Evolutionary conservation across 306 rosid species (phyloP).

Genomic region (Vicia sativa): DNA sequence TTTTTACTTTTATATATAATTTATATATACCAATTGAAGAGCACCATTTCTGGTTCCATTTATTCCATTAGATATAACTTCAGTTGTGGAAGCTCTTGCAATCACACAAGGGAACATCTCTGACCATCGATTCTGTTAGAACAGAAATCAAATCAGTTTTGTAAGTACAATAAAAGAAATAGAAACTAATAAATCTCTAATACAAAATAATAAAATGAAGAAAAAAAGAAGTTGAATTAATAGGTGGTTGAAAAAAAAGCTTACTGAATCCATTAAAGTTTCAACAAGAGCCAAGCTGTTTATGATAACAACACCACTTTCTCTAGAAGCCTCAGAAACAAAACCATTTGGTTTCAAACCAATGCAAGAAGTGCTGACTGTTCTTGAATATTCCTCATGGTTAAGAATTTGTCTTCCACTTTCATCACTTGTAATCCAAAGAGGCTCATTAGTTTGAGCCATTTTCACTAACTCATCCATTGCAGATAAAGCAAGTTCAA

Average conservation of each 20-base stretch:
- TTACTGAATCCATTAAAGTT: conserved; percentile 89
- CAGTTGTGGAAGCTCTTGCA: conserved; percentile 76
- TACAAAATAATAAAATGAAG: background rate
- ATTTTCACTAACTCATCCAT: conserved; percentile 90
- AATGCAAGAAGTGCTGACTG: conserved; percentile 66
- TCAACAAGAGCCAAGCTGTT: conserved; percentile 94
- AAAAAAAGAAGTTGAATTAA: background rate
- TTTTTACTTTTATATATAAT: no score
- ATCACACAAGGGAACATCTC: conserved; percentile 86
- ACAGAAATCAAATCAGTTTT: background rate
- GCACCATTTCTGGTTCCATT: conserved; percentile 88
- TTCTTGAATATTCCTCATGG: conserved; percentile 73
- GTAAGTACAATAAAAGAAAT: background rate
- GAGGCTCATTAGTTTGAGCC: conserved; percentile 81
- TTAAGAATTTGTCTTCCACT: conserved; percentile 77
- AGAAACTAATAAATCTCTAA: background rate
- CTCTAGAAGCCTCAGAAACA: conserved; percentile 81
- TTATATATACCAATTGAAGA: conserved; percentile 75
- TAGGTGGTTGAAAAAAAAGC: background rate
- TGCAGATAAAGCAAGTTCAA: conserved; percentile 91
- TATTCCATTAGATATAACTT: conserved; percentile 76
- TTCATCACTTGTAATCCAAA: conserved; percentile 74
- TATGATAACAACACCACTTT: conserved; percentile 86
- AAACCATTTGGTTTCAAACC: conserved; percentile 84
- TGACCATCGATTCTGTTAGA: conserved; percentile 71